These are phyloP conservation scores for Akanthomyces dipterigenus DNA, from an alignment of 2,329 filamentous ascomycete genomes.

Conservation along the genomic window DNA sequence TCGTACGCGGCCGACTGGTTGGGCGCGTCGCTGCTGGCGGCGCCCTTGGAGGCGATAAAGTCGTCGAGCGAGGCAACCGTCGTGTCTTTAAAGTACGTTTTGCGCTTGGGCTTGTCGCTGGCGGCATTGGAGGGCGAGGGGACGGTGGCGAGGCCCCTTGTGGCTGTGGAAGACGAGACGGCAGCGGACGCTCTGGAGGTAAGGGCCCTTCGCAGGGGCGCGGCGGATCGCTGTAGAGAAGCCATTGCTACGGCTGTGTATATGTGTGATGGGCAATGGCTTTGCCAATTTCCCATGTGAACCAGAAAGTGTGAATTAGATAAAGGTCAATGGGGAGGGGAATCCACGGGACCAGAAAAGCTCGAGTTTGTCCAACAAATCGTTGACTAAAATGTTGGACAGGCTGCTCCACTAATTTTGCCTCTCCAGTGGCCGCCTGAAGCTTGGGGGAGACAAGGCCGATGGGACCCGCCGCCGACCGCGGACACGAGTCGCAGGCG, in stretches of 20 bases:
- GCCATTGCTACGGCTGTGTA: conserved; percentile 26
- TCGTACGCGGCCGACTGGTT: conserved; percentile 50
- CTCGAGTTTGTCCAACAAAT: conserved; percentile 8
- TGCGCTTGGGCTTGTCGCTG: conserved; percentile 24
- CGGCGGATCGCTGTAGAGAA: conserved; percentile 35
- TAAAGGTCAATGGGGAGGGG: background rate
- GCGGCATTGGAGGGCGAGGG: conserved; percentile 27
- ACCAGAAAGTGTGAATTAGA: background rate
- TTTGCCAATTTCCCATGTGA: background rate
- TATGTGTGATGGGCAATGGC: background rate
- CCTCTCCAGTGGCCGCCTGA: background rate
- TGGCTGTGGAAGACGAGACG: conserved; percentile 18
- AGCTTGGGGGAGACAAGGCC: background rate
- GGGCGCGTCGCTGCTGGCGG: conserved; percentile 28
- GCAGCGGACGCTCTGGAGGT: conserved; percentile 15
- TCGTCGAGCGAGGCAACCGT: conserved; percentile 51
- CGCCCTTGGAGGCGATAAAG: conserved; percentile 38
- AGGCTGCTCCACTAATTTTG: conserved; percentile 7
- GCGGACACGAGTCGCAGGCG: background rate
- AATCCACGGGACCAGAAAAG: background rate
- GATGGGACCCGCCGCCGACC: conserved; percentile 11
- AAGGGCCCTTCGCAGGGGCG: conserved; percentile 36
- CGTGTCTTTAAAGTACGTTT: conserved; percentile 54
- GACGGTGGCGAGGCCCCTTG: conserved; percentile 41
- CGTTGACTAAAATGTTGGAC: conserved; percentile 13